Conservation (phyloP, 2,329 filamentous ascomycete species). For the Aspergillus pseudonomiae region DNA sequence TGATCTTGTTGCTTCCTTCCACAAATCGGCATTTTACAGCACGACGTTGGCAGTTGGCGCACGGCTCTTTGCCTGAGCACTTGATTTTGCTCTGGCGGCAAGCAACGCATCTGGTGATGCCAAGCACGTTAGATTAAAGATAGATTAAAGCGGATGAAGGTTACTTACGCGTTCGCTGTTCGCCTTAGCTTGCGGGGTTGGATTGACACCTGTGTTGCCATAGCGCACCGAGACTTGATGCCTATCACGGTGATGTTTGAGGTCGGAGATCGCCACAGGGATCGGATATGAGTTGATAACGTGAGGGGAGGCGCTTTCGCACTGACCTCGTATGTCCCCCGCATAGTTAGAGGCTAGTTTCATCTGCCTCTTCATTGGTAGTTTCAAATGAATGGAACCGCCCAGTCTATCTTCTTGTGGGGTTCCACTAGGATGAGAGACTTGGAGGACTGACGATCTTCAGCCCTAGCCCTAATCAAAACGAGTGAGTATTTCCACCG, state of each 20-base stretch:
- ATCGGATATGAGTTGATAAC: background rate
- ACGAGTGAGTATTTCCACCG: background rate
- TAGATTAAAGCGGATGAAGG: background rate
- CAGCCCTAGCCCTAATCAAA: background rate
- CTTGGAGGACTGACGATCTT: background rate
- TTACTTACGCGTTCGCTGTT: constrained; percentile 16
- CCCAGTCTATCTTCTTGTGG: background rate
- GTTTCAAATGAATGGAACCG: background rate
- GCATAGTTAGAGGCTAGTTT: background rate
- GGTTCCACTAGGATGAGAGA: background rate
- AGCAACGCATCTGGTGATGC: constrained; percentile 17
- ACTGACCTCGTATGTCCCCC: background rate
- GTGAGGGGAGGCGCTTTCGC: background rate
- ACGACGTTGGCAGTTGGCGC: constrained; percentile 28
- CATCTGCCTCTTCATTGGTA: background rate
- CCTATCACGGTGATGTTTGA: background rate
- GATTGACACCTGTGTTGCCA: background rate
- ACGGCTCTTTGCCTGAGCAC: constrained; percentile 44
- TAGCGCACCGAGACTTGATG: background rate
- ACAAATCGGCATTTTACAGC: constrained; percentile 36
- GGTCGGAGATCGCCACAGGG: background rate
- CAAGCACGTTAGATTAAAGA: background rate
- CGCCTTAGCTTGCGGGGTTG: constrained; percentile 11
- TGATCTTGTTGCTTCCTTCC: constrained; percentile 31
- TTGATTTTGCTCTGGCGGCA: constrained; percentile 48